Percentiles rank a stretch among this genome's conserved stretches.
phyloP scores from a whole-genome alignment of 164 flowering plant genomes.

The Vitis rupestris region DNA sequence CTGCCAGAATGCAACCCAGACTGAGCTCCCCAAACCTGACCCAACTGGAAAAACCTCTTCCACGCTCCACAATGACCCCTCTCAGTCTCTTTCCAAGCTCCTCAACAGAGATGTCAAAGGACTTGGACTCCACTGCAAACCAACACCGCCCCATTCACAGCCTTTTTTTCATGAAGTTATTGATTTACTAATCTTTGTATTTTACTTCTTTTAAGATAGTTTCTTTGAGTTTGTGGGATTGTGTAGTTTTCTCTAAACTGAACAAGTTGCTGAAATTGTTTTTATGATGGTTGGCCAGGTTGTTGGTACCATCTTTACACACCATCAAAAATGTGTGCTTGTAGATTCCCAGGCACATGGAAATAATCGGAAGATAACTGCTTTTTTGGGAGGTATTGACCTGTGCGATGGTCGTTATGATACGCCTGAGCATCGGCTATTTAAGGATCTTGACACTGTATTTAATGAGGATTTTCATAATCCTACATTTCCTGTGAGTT shows the following conservation, averaged over 20 bases:
- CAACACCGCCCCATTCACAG: too few relatives aligned
- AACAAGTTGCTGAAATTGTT: constrained; percentile 7
- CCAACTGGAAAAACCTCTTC: too few relatives aligned
- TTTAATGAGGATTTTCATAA: constrained; percentile 76
- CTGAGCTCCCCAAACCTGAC: too few relatives aligned
- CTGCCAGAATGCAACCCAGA: too few relatives aligned
- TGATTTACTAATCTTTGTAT: too few relatives aligned
- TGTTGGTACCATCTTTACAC: constrained; percentile 78
- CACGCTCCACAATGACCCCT: too few relatives aligned
- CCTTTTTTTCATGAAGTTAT: too few relatives aligned
- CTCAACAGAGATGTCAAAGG: too few relatives aligned
- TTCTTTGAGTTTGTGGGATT: too few relatives aligned
- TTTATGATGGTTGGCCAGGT: constrained; percentile 42
- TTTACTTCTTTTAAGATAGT: too few relatives aligned
- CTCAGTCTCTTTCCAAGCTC: too few relatives aligned
- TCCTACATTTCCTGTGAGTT: constrained; percentile 77
- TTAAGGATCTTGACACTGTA: constrained; percentile 66
- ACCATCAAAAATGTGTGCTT: constrained; percentile 87
- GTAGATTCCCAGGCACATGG: constrained; percentile 80
- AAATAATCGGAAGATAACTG: constrained; percentile 64
- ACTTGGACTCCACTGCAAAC: too few relatives aligned
- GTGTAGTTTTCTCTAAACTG: not conserved
- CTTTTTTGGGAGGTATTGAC: constrained; percentile 86
- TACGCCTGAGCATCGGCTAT: constrained; percentile 82
- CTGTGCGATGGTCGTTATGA: constrained; percentile 94